Conservation (phyloP, 495 filamentous ascomycete species). For the Trichocladium antarcticum region DNA sequence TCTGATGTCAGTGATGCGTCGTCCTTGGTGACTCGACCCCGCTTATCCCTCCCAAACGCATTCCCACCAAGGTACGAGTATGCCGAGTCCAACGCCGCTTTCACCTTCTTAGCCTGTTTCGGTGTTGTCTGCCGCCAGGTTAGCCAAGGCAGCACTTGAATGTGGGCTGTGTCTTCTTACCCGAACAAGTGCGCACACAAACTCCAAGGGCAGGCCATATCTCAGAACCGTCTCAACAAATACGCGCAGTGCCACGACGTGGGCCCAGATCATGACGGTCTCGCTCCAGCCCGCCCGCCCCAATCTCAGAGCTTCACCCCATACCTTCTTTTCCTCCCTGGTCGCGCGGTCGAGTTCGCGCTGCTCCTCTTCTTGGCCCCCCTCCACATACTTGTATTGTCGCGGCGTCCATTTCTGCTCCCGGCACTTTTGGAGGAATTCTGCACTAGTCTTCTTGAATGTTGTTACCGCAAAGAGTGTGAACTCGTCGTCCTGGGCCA, state of each 20-base stretch:
- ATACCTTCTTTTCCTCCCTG: constrained; percentile 73
- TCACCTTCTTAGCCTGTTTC: constrained; percentile 73
- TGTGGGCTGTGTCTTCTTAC: constrained; percentile 39
- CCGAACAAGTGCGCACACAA: constrained; percentile 70
- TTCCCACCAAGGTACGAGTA: constrained; percentile 94
- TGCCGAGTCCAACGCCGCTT: constrained; percentile 63
- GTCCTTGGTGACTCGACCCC: constrained; percentile 78
- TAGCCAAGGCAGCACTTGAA: constrained; percentile 5
- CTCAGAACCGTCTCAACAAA: constrained; percentile 95
- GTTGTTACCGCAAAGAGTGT: constrained; percentile 76
- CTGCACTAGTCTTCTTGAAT: constrained; percentile 79
- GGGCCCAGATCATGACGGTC: constrained; percentile 86
- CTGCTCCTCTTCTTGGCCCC: constrained; percentile 75
- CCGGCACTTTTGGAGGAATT: constrained; percentile 80
- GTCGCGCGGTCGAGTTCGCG: constrained; percentile 69
- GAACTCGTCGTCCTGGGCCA: constrained; percentile 79
- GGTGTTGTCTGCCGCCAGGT: constrained; percentile 54
- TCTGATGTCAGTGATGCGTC: constrained; percentile 64
- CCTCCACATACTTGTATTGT: constrained; percentile 86
- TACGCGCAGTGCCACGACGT: constrained; percentile 79
- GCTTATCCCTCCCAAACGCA: constrained; percentile 88
- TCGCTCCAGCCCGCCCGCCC: constrained; percentile 86
- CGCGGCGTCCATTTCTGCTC: constrained; percentile 89
- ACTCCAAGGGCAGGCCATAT: constrained; percentile 83
- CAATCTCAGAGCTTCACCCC: constrained; percentile 79